Conservation (phyloP, 179 eudicot species). For the Silene coronaria region DNA sequence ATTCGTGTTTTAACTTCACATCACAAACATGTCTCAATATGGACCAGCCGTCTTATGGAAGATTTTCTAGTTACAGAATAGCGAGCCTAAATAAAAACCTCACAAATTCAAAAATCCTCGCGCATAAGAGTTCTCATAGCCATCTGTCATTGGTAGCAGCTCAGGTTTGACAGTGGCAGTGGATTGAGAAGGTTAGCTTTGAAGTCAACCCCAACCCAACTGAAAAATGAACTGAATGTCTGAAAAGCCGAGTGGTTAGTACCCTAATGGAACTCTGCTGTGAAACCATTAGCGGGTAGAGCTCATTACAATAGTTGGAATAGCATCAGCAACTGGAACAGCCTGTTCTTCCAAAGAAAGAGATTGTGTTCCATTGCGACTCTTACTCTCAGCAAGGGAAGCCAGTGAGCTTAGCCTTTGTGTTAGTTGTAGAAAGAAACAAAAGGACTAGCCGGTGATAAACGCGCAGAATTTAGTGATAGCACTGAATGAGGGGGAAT, state of each 20-base stretch:
- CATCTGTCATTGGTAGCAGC: constrained; percentile 89
- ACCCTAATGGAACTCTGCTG: constrained; percentile 96
- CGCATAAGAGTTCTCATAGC: too few relatives aligned
- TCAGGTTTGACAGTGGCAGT: constrained; percentile 85
- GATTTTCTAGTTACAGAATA: not conserved
- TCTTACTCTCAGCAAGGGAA: constrained; percentile 30
- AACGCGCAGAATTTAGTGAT: too few relatives aligned
- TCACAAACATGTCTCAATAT: not conserved
- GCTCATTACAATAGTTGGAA: constrained; percentile 64
- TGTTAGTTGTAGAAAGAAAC: too few relatives aligned
- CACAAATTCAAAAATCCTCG: too few relatives aligned
- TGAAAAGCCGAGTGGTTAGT: constrained; percentile 11
- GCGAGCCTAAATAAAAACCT: too few relatives aligned
- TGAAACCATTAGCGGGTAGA: constrained; percentile 94
- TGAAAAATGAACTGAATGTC: not conserved
- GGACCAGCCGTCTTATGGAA: not conserved
- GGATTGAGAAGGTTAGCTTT: constrained; percentile 53
- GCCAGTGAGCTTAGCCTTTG: constrained; percentile 38
- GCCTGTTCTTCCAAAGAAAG: constrained; percentile 36
- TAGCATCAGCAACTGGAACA: constrained; percentile 49
- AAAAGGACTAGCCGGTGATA: too few relatives aligned
- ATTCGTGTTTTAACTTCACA: not conserved
- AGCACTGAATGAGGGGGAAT: constrained; percentile 75
- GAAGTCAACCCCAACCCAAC: constrained; percentile 3
- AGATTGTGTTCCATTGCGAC: constrained; percentile 33